Percentiles rank a stretch among this genome's conserved stretches.
Evolutionary conservation across 2,329 filamentous ascomycete species (phyloP).

Genomic region (Ceratocystis variospora): DNA sequence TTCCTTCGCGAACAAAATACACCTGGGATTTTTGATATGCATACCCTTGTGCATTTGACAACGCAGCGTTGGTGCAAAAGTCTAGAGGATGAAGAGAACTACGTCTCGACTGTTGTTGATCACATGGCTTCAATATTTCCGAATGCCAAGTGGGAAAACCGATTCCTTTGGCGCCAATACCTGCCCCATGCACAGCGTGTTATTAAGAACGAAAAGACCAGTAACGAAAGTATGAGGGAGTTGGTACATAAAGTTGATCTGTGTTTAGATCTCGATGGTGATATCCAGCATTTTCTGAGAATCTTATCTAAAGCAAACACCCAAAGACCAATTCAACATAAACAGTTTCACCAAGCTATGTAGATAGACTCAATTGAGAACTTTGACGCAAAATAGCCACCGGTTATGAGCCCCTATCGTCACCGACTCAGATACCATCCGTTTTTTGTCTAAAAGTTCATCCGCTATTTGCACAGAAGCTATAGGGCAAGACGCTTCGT

Average conservation of each 20-base stretch:
- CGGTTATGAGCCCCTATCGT: too few species aligned
- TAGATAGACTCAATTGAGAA: too few species aligned
- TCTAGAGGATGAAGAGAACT: not conserved
- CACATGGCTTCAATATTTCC: not conserved
- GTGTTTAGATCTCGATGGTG: not conserved
- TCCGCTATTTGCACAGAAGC: too few species aligned
- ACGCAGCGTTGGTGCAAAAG: not conserved
- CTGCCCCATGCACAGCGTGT: not conserved
- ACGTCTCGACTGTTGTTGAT: not conserved
- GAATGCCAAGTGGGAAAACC: not conserved
- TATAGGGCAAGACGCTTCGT: too few species aligned
- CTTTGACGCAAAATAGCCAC: too few species aligned
- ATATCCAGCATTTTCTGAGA: too few species aligned
- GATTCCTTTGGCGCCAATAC: not conserved
- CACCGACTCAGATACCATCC: too few species aligned
- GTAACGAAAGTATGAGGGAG: too few species aligned
- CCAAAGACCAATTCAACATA: too few species aligned
- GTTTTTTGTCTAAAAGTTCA: too few species aligned
- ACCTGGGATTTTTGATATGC: not conserved
- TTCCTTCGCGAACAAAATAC: not conserved
- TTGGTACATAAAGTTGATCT: not conserved
- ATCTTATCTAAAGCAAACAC: too few species aligned
- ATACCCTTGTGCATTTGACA: not conserved
- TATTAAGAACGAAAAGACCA: fast-evolving
- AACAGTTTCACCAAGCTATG: too few species aligned